These are phyloP conservation scores for Fraxinus velutina DNA, from an alignment of 305 asterid species.

Conservation along the genomic window DNA sequence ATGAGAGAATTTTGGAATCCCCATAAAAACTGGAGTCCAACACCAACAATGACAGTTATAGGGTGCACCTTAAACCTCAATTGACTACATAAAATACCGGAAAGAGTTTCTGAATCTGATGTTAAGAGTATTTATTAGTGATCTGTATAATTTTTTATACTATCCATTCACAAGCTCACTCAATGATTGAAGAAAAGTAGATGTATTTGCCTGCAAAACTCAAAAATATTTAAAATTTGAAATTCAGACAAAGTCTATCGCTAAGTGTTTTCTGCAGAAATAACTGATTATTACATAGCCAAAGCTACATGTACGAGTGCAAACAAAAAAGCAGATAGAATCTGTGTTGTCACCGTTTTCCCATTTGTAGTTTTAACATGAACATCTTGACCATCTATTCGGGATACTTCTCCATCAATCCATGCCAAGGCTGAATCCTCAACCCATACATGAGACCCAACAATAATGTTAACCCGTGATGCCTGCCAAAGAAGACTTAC, in stretches of 20 bases:
- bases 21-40: neutral
- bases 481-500: slow-evolving; percentile 52
- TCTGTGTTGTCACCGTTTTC: slow-evolving; percentile 56
- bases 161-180: neutral
- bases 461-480: slow-evolving; percentile 72
- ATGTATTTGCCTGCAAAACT: slow-evolving; percentile 10
- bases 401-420: slow-evolving; percentile 86
- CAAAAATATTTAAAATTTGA: slow-evolving; percentile 10
- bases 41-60: neutral
- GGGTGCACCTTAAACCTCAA: slow-evolving; percentile 7
- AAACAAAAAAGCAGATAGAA: slow-evolving; percentile 2
- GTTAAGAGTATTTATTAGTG: neutral
- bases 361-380: slow-evolving; percentile 75
- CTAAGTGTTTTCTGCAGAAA: neutral
- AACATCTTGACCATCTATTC: slow-evolving; percentile 78
- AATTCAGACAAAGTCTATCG: neutral
- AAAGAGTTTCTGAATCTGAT: slow-evolving; percentile 6
- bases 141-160: neutral
- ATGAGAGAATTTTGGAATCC: neutral
- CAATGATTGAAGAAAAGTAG: neutral
- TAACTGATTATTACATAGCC: slow-evolving; percentile 2
- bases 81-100: slow-evolving; percentile 14
- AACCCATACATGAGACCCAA: slow-evolving; percentile 96
- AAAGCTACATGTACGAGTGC: neutral
- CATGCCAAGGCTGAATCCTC: slow-evolving; percentile 94